These are phyloP conservation scores for Daldinia concentrica DNA, from an alignment of 495 filamentous ascomycete species.

Conservation along the genomic window DNA sequence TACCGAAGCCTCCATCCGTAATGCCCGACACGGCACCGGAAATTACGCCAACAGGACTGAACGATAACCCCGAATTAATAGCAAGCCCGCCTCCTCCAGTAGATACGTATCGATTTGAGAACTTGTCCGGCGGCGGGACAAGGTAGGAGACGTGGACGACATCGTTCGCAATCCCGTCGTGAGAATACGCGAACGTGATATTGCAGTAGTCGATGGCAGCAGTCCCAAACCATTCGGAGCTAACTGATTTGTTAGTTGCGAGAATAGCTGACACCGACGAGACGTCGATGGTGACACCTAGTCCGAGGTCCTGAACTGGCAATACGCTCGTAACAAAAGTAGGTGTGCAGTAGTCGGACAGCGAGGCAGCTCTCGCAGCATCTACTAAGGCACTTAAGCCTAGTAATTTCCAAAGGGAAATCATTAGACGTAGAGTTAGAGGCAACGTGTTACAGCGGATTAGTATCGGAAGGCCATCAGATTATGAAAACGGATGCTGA, in stretches of 20 bases:
- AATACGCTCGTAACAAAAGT: constrained; percentile 44
- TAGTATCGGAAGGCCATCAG: not conserved
- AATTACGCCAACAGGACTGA: constrained; percentile 52
- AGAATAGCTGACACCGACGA: constrained; percentile 46
- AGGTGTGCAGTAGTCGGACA: constrained; percentile 48
- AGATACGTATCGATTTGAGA: constrained; percentile 55
- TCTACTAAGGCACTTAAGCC: constrained; percentile 13
- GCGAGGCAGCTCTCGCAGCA: constrained; percentile 16
- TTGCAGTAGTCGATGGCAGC: constrained; percentile 53
- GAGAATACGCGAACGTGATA: constrained; percentile 57
- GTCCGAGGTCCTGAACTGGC: constrained; percentile 41
- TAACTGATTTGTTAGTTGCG: constrained; percentile 47
- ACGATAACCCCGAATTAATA: constrained; percentile 53
- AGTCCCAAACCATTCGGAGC: constrained; percentile 38
- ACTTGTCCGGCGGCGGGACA: constrained; percentile 52
- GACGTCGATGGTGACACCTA: constrained; percentile 50
- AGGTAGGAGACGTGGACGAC: constrained; percentile 52
- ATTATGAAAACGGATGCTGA: not conserved
- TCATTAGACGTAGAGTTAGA: not conserved
- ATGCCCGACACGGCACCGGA: constrained; percentile 56
- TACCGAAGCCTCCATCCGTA: constrained; percentile 61
- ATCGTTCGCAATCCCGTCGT: constrained; percentile 48
- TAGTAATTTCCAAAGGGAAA: not conserved
- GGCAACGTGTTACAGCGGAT: not conserved
- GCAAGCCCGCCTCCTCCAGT: constrained; percentile 59